Base-by-base conservation (phyloP, 495 filamentous ascomycete species). In the Durotheca rogersii region DNA sequence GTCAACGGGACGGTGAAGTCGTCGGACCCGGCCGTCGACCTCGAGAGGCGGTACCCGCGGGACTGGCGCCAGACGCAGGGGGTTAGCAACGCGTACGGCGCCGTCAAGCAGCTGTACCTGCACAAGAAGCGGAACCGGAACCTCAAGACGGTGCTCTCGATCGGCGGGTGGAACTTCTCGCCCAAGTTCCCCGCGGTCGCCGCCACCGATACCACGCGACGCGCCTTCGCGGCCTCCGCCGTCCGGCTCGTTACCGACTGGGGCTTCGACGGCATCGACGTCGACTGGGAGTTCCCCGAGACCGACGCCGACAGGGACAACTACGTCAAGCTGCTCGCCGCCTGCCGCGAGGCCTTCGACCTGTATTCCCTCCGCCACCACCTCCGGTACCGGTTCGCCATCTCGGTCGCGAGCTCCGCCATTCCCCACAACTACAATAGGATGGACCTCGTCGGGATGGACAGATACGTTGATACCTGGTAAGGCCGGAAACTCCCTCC, bases 121-220 rank as follows among this genome's bases (percentile, higher is more conserved):
- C 79, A 89, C 20, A 95, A 96, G 76, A 87, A 90, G 71, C 71
- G 76, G 51, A 81, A 95, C 66, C 79, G 90, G 14, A 82, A 89
- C 59, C 66, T 96, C 27, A 95, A 95, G 70, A 77, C 88, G 2
- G 71, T 94, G 9, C 81, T 95, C 1, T 91, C 86, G 18, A 91
- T 95, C 50, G 90, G 90, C 20, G 90, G 90, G 4, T 95, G 90
- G 87, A 90, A 88, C 0, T 94, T 90, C 65, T 89, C 88, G 7
- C 70, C 82, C 48, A 90, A 94, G 59, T 91, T 96, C 56, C 75
- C 82, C 0, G 73, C 76, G 11, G 82, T 86, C 0, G 76, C 84
- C 6, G 79, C 79, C 0, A 83, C 80, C 0, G 73, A 75, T 1
- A 68, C 70, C 14, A 81, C 76, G 29, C 73, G 77, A 14, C 66